Evolutionary conservation across 1,284 basidiomycete species (phyloP).

Genomic region (Ustilago loliicola): DNA sequence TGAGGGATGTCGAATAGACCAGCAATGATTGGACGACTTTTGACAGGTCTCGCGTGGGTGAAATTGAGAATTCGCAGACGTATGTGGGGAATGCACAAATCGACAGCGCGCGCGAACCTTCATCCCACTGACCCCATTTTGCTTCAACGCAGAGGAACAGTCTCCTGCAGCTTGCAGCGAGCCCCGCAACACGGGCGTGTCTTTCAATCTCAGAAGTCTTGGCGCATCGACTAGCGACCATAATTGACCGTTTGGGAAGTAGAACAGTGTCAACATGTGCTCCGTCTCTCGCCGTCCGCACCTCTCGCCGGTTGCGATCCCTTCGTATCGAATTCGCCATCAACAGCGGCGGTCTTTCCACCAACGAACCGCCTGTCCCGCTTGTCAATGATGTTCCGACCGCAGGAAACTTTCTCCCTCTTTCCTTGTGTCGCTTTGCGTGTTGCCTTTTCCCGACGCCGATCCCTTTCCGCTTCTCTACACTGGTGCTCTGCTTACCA

Average conservation of each 20-base stretch:
- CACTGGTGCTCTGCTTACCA: background rate
- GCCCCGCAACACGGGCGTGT: constrained; percentile 2
- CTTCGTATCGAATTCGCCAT: background rate
- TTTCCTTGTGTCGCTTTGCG: background rate
- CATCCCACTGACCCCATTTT: too few relatives aligned
- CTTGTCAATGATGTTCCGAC: constrained; percentile 3
- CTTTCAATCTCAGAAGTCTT: constrained; percentile 15
- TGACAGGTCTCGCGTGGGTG: background rate
- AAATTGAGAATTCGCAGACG: background rate
- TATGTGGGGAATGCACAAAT: constrained; percentile 1
- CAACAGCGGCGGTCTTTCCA: constrained; percentile 3
- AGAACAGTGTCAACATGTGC: too few relatives aligned
- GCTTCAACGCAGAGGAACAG: background rate
- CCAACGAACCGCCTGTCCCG: background rate
- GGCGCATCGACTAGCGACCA: background rate
- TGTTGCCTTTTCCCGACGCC: background rate
- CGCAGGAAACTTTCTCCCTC: background rate
- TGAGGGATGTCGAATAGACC: background rate
- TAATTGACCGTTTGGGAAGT: background rate
- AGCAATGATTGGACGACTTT: background rate
- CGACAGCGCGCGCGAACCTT: constrained; percentile 4
- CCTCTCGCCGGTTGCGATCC: constrained; percentile 7
- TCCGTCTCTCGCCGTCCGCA: background rate
- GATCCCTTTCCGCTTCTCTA: background rate
- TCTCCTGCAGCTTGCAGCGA: background rate